Evolutionary conservation across 306 rosid genomes (phyloP), one percentile per base, ranked within the genome.

Genomic region (Astragalus membranaceus): DNA sequence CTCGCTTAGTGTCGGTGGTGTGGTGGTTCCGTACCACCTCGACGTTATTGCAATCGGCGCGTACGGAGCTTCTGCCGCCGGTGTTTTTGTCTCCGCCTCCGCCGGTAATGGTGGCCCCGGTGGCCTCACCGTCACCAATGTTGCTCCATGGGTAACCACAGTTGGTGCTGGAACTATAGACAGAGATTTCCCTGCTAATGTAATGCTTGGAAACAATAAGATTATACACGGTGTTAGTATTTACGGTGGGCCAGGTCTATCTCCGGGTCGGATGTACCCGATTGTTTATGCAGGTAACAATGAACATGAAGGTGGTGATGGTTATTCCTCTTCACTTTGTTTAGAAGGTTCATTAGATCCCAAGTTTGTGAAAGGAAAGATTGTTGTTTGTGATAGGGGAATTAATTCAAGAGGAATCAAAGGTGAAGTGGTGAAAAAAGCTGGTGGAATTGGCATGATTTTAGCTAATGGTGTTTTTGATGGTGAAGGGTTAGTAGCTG

Each of bases 151-250:
- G 98, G 94, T 92, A 0, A 88, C 96, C 7, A 87, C 96, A 0
- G 98, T 92, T 0, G 98, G 98, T 33, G 98, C 98, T 1, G 98
- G 98, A n/a, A 89, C 98, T 0, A 87, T 92, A 8, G 98, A 92
- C 8, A 69, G 98, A 26, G 95, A 92, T 77, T 92, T 92, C 3
- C 98, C 98, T 0, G 96, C 98, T 4, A 65, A 86, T 61, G 98
- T 92, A 11, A 86, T 73, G 87, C 96, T 92, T 37, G 98, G 96
- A 6, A 86, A 92, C 11, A 89, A 91, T 3, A 84, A 70, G 64
- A 50, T 42, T 11, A 68, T 92, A 7, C 80, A 78, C 0, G 98
- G 98, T 0, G 80, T 79, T 32, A 81, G 98, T 68, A 67, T 92
- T 9, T 89, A 92, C 4, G 88, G 87, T 6, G 98, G 96, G 3